Conservation (phyloP, 192 early-diverging fungal genomes). For the Backusella australiensis region DNA sequence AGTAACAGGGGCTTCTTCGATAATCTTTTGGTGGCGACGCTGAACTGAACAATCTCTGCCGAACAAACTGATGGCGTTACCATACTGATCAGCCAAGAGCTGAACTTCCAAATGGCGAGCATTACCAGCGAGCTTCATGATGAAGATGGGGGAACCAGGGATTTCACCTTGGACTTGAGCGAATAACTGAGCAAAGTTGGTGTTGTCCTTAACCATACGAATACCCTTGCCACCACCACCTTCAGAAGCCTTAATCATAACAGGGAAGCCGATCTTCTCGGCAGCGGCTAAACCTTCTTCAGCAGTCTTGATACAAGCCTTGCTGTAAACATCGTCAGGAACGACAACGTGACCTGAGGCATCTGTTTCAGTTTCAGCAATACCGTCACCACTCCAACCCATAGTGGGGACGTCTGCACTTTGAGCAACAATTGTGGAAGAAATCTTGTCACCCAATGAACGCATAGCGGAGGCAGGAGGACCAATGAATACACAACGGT, state of each 20-base stretch:
- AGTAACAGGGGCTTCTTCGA: slow-evolving; percentile 96
- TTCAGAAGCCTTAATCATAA: slow-evolving; percentile 99
- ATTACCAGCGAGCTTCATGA: slow-evolving; percentile 96
- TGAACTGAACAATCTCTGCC: slow-evolving; percentile 98
- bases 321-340: slow-evolving; percentile 74
- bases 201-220: slow-evolving; percentile 81
- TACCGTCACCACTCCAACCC: slow-evolving; percentile 90
- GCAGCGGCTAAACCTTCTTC: slow-evolving; percentile 86
- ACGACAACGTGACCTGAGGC: slow-evolving; percentile 76
- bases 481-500: slow-evolving; percentile 93
- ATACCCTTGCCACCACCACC: slow-evolving; percentile 99
- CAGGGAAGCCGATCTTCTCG: slow-evolving; percentile 88
- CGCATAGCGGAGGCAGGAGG: slow-evolving; percentile 97
- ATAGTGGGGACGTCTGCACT: slow-evolving; percentile 95
- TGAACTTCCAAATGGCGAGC: slow-evolving; percentile 97
- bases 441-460: slow-evolving; percentile 98
- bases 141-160: slow-evolving; percentile 96
- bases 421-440: slow-evolving; percentile 98
- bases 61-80: slow-evolving; percentile 98
- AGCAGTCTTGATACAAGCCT: slow-evolving; percentile 82
- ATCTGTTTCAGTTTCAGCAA: slow-evolving; percentile 71
- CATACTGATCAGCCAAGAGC: slow-evolving; percentile 93
- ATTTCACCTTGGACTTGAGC: slow-evolving; percentile 92
- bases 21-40: slow-evolving; percentile 98
- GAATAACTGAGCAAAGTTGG: slow-evolving; percentile 75